phyloP scores from a whole-genome alignment of 768 basidiomycete genomes.

The Suillus discolor region DNA sequence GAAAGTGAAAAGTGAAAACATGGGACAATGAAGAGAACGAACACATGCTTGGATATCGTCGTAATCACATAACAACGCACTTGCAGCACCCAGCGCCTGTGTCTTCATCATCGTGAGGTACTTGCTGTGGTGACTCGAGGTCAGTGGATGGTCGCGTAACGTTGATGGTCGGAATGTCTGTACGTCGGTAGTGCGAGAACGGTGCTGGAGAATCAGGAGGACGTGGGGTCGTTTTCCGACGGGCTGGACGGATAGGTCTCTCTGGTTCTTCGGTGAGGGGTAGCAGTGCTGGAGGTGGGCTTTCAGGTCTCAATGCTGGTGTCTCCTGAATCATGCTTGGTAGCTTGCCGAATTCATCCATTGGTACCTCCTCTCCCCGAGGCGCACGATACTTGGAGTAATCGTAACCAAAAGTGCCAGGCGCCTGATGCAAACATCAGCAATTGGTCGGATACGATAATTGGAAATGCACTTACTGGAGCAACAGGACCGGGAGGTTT shows the following conservation, averaged over 20 bases:
- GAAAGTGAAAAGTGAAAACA: slow-evolving; percentile 23
- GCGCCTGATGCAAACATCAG: slow-evolving; percentile 50
- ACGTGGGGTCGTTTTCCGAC: slow-evolving; percentile 19
- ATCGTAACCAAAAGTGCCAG: slow-evolving; percentile 83
- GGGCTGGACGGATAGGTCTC: slow-evolving; percentile 29
- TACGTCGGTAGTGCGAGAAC: slow-evolving; percentile 56
- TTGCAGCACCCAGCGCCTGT: slow-evolving; percentile 70
- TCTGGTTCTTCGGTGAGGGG: slow-evolving; percentile 30
- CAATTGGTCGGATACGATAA: slow-evolving; percentile 10
- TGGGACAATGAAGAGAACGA: slow-evolving; percentile 23
- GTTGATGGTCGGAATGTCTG: slow-evolving; percentile 34
- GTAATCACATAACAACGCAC: slow-evolving; percentile 80
- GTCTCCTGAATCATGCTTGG: slow-evolving; percentile 24
- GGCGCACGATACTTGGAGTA: slow-evolving; percentile 66
- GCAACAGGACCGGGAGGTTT: slow-evolving; percentile 37
- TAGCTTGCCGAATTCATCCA: slow-evolving; percentile 66
- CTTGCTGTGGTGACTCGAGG: slow-evolving; percentile 27
- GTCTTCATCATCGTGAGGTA: slow-evolving; percentile 47
- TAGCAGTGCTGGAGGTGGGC: slow-evolving; percentile 16
- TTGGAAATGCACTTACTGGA: slow-evolving; percentile 6
- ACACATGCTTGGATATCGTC: slow-evolving; percentile 20
- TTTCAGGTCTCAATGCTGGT: slow-evolving; percentile 21
- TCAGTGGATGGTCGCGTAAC: slow-evolving; percentile 34
- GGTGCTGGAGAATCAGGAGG: slow-evolving; percentile 59
- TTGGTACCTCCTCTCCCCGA: slow-evolving; percentile 50